Percentiles rank a stretch among this genome's conserved stretches.
These are phyloP conservation scores for Sporobolomyces pararoseus DNA, from an alignment of 768 basidiomycete species.

Conservation along the genomic window DNA sequence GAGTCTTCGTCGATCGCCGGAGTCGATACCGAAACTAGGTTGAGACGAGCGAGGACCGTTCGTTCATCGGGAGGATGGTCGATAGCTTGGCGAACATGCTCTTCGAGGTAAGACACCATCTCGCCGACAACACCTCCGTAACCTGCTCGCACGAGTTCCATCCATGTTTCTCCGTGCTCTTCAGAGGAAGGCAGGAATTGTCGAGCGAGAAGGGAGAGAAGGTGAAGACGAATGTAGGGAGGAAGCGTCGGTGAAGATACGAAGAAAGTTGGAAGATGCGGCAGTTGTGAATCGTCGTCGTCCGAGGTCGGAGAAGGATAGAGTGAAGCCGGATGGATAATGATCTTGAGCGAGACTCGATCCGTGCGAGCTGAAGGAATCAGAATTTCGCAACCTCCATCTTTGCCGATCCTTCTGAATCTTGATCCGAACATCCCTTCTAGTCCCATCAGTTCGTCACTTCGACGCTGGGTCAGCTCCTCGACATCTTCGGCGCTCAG, in stretches of 20 bases:
- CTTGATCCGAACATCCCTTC: constrained; percentile 44
- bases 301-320: constrained; percentile 51
- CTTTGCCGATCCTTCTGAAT: constrained; percentile 47
- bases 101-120: constrained; percentile 60
- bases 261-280: constrained; percentile 65
- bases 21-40: constrained; percentile 40
- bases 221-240: constrained; percentile 75
- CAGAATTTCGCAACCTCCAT: constrained; percentile 43
- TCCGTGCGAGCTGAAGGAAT: constrained; percentile 33
- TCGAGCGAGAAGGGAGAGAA: constrained; percentile 64
- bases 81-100: constrained; percentile 57
- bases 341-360: constrained; percentile 63
- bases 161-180: constrained; percentile 47
- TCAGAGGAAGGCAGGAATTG: constrained; percentile 54
- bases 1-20: constrained; percentile 12
- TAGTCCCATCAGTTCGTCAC: constrained; percentile 41
- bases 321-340: constrained; percentile 53
- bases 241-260: constrained; percentile 66
- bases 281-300: constrained; percentile 43
- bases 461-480: constrained; percentile 43
- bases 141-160: constrained; percentile 59
- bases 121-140: constrained; percentile 68
- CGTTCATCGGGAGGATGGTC: constrained; percentile 68
- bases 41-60: constrained; percentile 61
- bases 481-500: constrained; percentile 39